Conservation (phyloP, 495 filamentous ascomycete species). For the Tuber umbilicatum region DNA sequence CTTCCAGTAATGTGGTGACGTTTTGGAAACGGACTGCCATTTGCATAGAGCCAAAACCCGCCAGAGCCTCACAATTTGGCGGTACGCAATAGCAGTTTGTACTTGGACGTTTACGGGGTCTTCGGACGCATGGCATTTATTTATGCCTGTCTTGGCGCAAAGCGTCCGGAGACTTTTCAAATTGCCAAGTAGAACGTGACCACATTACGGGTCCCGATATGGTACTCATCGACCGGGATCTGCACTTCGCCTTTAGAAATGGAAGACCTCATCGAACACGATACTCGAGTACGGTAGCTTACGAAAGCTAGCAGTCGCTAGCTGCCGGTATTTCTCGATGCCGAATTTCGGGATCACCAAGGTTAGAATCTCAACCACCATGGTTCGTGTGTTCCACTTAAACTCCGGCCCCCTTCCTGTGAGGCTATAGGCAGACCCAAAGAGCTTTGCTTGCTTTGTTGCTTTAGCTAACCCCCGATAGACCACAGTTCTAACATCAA, state of each 20-base stretch:
- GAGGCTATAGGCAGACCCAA: not conserved
- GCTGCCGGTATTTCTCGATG: too few species aligned
- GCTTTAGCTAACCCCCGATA: not conserved
- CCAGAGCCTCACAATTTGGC: too few species aligned
- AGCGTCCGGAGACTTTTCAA: too few species aligned
- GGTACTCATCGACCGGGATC: not conserved
- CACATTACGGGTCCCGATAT: not conserved
- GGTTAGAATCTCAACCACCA: not conserved
- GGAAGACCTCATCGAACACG: not conserved
- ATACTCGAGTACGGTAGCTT: not conserved
- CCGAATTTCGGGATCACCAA: not conserved
- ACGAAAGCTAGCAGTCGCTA: not conserved
- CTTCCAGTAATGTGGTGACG: too few species aligned
- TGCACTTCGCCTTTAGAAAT: not conserved
- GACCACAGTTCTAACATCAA: not conserved
- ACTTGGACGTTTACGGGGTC: too few species aligned
- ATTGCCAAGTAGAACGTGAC: too few species aligned
- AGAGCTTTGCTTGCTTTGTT: not conserved
- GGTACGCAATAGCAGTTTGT: too few species aligned
- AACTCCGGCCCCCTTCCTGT: not conserved
- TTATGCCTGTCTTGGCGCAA: too few species aligned
- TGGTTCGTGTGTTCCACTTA: not conserved
- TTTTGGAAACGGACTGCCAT: too few species aligned
- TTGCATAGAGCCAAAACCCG: too few species aligned
- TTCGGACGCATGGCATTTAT: too few species aligned